These are phyloP conservation scores for Mortierella hygrophila DNA, from an alignment of 192 early-diverging fungal species.

Conservation along the genomic window DNA sequence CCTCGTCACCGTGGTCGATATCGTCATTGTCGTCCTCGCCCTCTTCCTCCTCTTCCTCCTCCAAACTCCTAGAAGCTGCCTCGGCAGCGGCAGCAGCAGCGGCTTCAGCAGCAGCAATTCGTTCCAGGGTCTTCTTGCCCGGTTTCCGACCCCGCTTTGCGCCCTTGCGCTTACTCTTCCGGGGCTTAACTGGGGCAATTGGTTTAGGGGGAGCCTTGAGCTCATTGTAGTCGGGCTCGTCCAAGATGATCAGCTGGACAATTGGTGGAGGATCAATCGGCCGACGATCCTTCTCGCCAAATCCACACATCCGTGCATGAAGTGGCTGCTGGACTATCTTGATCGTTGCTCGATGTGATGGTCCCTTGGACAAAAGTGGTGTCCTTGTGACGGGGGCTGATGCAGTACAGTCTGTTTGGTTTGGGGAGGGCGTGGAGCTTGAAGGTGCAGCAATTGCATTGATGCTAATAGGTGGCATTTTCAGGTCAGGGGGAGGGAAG, in stretches of 20 bases:
- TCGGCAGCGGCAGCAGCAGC: constrained; percentile 54
- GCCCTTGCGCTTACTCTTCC: not conserved
- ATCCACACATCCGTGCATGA: constrained; percentile 84
- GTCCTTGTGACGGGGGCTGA: not conserved
- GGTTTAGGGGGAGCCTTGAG: constrained; percentile 33
- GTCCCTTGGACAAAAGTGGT: not conserved
- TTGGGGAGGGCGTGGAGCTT: not conserved
- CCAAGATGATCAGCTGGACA: constrained; percentile 73
- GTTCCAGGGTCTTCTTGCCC: not conserved
- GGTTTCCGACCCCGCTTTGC: constrained; percentile 3
- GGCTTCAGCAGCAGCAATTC: constrained; percentile 47
- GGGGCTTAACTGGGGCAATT: constrained; percentile 42
- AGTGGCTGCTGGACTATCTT: constrained; percentile 81
- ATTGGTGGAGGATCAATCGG: constrained; percentile 85
- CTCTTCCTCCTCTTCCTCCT: not conserved
- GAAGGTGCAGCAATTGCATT: not conserved
- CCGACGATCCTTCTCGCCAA: constrained; percentile 84
- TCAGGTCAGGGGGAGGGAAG: not conserved
- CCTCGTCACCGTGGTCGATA: not conserved
- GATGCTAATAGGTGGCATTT: not conserved
- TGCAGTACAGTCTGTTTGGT: not conserved
- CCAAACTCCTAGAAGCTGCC: not conserved
- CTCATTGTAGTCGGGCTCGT: constrained; percentile 60
- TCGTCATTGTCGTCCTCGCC: not conserved
- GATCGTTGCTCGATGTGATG: constrained; percentile 57